phyloP scores from a whole-genome alignment of 2,329 filamentous ascomycete species.

The Calcarisporium arbuscula region DNA sequence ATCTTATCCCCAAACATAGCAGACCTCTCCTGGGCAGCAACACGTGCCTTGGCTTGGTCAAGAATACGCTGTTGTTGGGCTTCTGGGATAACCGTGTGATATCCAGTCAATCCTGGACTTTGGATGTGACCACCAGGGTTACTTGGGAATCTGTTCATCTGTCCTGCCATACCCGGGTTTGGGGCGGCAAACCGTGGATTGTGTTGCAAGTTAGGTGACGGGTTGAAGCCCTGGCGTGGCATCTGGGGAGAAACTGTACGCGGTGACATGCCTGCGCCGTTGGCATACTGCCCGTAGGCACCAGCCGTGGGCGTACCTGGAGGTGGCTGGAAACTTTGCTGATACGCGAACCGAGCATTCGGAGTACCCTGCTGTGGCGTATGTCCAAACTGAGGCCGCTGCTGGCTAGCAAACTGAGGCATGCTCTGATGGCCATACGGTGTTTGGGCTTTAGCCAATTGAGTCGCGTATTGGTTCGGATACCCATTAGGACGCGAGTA shows the following conservation, averaged over 20 bases:
- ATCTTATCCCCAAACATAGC: conserved; percentile 35
- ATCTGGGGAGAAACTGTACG: conserved; percentile 41
- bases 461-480: conserved; percentile 39
- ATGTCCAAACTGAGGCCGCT: conserved; percentile 36
- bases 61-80: conserved; percentile 43
- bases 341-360: conserved; percentile 36
- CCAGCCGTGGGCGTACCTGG: conserved; percentile 29
- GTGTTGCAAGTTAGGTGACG: conserved; percentile 29
- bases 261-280: conserved; percentile 35
- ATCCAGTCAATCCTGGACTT: conserved; percentile 35
- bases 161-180: conserved; percentile 20
- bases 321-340: conserved; percentile 31
- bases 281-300: conserved; percentile 32
- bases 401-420: conserved; percentile 41
- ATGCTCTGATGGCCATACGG: conserved; percentile 46
- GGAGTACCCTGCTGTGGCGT: conserved; percentile 36
- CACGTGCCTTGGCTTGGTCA: conserved; percentile 44
- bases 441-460: conserved; percentile 45
- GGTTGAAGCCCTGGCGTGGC: conserved; percentile 30
- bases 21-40: conserved; percentile 37
- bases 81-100: conserved; percentile 43
- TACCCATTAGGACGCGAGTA: conserved; percentile 46
- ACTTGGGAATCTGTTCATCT: conserved; percentile 28
- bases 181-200: conserved; percentile 26
- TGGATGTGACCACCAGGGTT: conserved; percentile 22